Evolutionary conservation across 805 yeast genomes (phyloP).

Genomic region (Sugiyamaella smithiae): DNA sequence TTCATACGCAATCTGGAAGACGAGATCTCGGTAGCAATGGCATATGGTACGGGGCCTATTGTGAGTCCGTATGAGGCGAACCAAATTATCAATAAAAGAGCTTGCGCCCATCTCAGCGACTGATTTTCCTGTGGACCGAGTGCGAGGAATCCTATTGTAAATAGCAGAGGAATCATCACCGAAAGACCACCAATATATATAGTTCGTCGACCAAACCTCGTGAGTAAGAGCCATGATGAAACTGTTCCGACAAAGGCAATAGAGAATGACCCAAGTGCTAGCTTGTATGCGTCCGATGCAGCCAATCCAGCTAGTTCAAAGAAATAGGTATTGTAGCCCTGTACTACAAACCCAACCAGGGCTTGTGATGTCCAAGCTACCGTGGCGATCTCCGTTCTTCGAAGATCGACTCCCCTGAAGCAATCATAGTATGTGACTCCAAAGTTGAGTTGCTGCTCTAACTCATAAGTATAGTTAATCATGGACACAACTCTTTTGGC

Average conservation of each 20-base stretch:
- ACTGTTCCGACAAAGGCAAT: constrained; percentile 46
- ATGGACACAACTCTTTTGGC: constrained; percentile 42
- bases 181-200: constrained; percentile 36
- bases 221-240: constrained; percentile 21
- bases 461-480: constrained; percentile 44
- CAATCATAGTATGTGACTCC: constrained; percentile 38
- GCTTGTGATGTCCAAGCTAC: constrained; percentile 45
- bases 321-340: constrained; percentile 18
- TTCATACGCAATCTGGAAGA: constrained; percentile 42
- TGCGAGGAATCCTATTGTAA: constrained; percentile 45
- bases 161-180: constrained; percentile 36
- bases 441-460: constrained; percentile 24
- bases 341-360: constrained; percentile 10
- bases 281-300: constrained; percentile 38
- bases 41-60: constrained; percentile 44
- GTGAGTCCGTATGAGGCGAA: constrained; percentile 45
- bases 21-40: constrained; percentile 43
- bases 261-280: constrained; percentile 44
- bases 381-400: constrained; percentile 52
- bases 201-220: constrained; percentile 26
- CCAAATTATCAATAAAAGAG: constrained; percentile 44
- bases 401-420: constrained; percentile 44
- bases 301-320: constrained; percentile 25
- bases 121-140: constrained; percentile 23
- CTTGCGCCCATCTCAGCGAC: constrained; percentile 31